Evolutionary conservation across 129 eudicot genomes (phyloP), one percentile per base, ranked within the genome.

Genomic region (Escallonia rubra): DNA sequence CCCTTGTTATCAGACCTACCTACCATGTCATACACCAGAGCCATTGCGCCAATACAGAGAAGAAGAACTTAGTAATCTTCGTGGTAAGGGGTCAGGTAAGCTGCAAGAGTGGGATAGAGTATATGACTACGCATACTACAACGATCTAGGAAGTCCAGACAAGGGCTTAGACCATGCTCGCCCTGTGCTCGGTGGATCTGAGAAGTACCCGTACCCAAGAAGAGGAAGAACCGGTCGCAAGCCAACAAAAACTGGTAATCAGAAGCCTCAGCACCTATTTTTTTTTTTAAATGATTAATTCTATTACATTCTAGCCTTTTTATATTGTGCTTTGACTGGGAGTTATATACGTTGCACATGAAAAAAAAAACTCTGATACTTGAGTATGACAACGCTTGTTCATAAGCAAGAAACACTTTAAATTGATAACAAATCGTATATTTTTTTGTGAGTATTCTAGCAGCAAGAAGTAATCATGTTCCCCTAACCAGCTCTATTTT

Each of bases 11-110:
- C 74, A 78, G 82, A 62, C 74, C 10, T 78, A 66, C 60, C 68
- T 78, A 56, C 82, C 82, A 51, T 41, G 61, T 38, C 16, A 61
- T 8, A 78, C 82, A 11, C 82, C 82, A 8, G 66, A 41, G 23
- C 54, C 74, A 49, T 13, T 78, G 39, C 43, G 50, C 45, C 69
- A 72, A 40, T 72, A 78, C 61, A 60, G 82, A 47, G 82, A 78
- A 55, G 72, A 77, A 66, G 82, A 78, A 52, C 66, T 78, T 39
- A 57, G 9, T 10, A 72, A 10, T 66, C 76, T 72, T 23, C 66
- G 76, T 52, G 76, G 76, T 15, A 50, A 41, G 10, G 63, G 69
- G 48, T 61, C 76, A 23, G 76, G 76, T 41, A 52, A 51, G 55
- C 69, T 72, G 1, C 58, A 72, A 63, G 69, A 72, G 49, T 72